Evolutionary conservation across 345 rosid species (phyloP), one percentile per base, ranked within the genome.

Genomic region (Litchi chinensis): DNA sequence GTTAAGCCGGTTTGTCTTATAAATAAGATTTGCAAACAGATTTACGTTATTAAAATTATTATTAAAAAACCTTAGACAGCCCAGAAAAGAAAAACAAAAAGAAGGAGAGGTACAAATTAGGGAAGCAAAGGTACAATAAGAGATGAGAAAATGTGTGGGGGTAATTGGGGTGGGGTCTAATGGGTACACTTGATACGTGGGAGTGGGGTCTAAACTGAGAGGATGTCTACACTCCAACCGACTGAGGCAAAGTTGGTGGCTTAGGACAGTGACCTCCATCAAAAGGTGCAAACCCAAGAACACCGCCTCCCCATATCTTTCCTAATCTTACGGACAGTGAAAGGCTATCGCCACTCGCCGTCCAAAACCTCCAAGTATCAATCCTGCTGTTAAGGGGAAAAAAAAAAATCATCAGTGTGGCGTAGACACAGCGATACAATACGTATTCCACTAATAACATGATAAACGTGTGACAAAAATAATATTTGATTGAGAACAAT

Each of bases 151-250:
- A 11, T 54, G 59, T 8, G 19, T 54, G 12, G 59, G 59, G 15
- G 5, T 2, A 54, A 16, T 11, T 11, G 4, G 65, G 26, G 16
- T 32, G 72, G 82, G 80, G n/a, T 18, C 80, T 72, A 75, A 28
- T 24, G 6, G 48, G 5, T 67, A 56, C 54, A 43, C 28, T 26
- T 77, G 76, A 78, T 26, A 44, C 62, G 68, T 57, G 64, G 80
- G 60, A 26, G 77, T 65, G 68, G 83, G 83, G 39, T 16, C 43
- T 5, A 48, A 19, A 41, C 12, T 22, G 63, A 63, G 79, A 52
- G 37, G 63, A 65, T 76, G 88, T 74, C 84, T 52, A 44, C 75
- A 28, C 71, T 79, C 83, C 84, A 83, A 78, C 86, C 77, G 81
- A 81, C 86, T 76, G 32, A 81, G 85, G 79, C 82, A 22, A 69